Evolutionary conservation across 129 eudicot genomes (phyloP).

Genomic region (Silybum marianum): DNA sequence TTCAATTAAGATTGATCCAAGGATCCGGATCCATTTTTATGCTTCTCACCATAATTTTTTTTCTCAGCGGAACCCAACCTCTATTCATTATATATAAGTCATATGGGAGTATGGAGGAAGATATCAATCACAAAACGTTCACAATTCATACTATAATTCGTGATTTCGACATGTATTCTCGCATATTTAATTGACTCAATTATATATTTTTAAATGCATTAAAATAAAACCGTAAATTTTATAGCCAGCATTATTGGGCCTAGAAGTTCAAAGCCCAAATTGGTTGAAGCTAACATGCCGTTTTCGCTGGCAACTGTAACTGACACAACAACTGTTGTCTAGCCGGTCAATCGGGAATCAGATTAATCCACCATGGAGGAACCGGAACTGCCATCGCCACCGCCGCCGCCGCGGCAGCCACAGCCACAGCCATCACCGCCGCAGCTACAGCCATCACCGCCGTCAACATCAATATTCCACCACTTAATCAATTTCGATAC

Average conservation of each 20-base stretch:
- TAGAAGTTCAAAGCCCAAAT: conserved; percentile 7
- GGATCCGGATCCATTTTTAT: too few species aligned
- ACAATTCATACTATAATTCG: too few species aligned
- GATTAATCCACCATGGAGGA: conserved; percentile 23
- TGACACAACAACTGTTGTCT: neutral
- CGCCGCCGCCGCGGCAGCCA: conserved; percentile 22
- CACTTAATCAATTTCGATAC: conserved; percentile 50
- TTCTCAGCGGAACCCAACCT: too few species aligned
- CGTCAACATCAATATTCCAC: conserved; percentile 44
- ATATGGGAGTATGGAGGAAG: too few species aligned
- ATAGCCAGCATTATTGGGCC: conserved; percentile 4
- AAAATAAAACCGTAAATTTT: neutral
- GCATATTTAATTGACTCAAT: too few species aligned
- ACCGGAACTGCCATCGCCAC: conserved; percentile 15
- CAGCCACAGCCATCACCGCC: conserved; percentile 19
- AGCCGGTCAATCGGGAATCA: conserved; percentile 18
- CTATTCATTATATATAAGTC: too few species aligned
- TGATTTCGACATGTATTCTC: too few species aligned
- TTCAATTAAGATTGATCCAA: too few species aligned
- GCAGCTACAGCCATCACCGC: conserved; percentile 21
- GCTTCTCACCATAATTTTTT: too few species aligned
- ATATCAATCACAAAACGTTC: too few species aligned
- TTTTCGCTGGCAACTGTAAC: conserved; percentile 12
- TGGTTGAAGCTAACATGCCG: neutral
- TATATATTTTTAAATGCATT: too few species aligned